Conservation (phyloP, 163 green algal species). For the Scenedesmus sp. region DNA sequence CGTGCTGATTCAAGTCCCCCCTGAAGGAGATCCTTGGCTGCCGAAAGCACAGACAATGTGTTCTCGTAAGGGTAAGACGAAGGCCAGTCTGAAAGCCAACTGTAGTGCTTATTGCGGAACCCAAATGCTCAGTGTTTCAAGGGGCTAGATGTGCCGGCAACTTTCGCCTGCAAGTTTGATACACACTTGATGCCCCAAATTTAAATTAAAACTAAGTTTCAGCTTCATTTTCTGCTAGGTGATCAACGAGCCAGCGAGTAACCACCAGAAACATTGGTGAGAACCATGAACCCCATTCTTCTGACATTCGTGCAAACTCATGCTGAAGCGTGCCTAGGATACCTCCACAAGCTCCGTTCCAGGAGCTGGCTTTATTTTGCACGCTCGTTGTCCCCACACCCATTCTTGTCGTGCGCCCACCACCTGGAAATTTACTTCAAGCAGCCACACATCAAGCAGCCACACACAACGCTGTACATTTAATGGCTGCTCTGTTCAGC, state of each 20-base stretch:
- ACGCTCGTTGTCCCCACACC: background rate
- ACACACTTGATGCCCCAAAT: background rate
- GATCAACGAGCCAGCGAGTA: background rate
- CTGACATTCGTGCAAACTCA: background rate
- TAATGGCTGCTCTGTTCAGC: background rate
- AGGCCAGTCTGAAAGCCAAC: background rate
- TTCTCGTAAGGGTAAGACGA: background rate
- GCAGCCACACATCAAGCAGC: background rate
- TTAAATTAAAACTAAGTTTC: too few relatives aligned
- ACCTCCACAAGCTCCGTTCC: background rate
- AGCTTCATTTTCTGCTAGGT: background rate
- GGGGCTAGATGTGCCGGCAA: background rate
- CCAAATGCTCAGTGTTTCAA: background rate
- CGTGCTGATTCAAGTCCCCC: background rate
- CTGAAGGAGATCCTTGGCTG: background rate
- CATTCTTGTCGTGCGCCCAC: background rate
- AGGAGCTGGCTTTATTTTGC: background rate
- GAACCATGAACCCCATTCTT: background rate
- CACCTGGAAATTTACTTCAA: too few relatives aligned
- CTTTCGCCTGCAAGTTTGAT: background rate
- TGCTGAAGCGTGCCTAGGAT: background rate
- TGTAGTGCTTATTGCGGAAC: background rate
- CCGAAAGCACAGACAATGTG: background rate
- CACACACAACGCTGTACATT: background rate
- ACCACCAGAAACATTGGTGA: background rate